A percentile compares a stretch with the other conserved stretches of the same genome.
These are phyloP conservation scores for Calocybe gambosa DNA, from an alignment of 1,284 basidiomycete genomes.

Conservation along the genomic window DNA sequence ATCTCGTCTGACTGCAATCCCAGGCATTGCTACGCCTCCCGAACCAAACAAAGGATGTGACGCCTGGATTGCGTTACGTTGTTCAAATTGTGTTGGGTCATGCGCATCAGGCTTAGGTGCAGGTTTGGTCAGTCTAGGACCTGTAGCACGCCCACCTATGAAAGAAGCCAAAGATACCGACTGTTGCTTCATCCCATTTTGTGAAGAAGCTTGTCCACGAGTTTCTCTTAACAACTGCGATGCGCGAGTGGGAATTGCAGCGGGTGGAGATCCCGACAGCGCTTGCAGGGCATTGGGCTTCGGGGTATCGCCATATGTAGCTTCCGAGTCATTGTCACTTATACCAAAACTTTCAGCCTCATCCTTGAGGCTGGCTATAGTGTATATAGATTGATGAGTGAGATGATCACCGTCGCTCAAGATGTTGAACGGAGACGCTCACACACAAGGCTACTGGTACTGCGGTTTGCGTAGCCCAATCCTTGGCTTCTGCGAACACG, in stretches of 20 bases:
- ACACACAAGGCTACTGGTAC: slow-evolving; percentile 36
- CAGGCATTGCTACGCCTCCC: slow-evolving; percentile 68
- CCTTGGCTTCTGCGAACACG: slow-evolving; percentile 56
- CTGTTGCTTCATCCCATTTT: slow-evolving; percentile 25
- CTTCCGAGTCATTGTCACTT: slow-evolving; percentile 20
- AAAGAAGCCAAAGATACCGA: slow-evolving; percentile 69
- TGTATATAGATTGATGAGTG: slow-evolving; percentile 1
- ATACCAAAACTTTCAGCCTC: slow-evolving; percentile 1
- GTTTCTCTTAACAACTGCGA: not conserved
- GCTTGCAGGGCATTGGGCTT: slow-evolving; percentile 39
- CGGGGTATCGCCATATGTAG: slow-evolving; percentile 4
- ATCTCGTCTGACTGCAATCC: slow-evolving; percentile 34
- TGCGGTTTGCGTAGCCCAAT: slow-evolving; percentile 32
- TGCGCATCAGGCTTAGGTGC: slow-evolving; percentile 64
- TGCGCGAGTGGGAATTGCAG: not conserved
- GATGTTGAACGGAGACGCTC: slow-evolving; percentile 23
- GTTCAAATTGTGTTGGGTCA: slow-evolving; percentile 60
- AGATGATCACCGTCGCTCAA: slow-evolving; percentile 4
- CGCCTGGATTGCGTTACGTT: slow-evolving; percentile 40
- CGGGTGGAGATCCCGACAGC: slow-evolving; percentile 21
- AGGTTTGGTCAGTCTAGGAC: slow-evolving; percentile 64
- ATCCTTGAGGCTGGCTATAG: slow-evolving; percentile 15
- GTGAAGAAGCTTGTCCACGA: slow-evolving; percentile 6
- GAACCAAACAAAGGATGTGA: slow-evolving; percentile 72
- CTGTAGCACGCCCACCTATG: slow-evolving; percentile 68